Percentiles rank a stretch among this genome's conserved stretches.
Evolutionary conservation across 495 filamentous ascomycete genomes (phyloP).

Genomic region (Annulohypoxylon moriforme): DNA sequence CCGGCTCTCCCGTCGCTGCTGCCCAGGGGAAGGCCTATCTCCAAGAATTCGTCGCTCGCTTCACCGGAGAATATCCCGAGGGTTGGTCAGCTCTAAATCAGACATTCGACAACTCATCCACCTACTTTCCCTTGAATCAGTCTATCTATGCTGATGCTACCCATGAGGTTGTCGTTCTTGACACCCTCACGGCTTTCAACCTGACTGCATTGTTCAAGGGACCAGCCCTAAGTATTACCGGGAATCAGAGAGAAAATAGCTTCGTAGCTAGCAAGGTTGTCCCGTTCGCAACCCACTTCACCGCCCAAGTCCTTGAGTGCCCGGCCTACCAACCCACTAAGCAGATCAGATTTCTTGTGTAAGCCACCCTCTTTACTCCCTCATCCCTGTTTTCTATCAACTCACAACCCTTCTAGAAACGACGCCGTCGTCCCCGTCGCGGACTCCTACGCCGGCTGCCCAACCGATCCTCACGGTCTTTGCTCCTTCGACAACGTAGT

Average conservation of each 20-base stretch:
- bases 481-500: conserved; percentile 49
- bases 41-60: conserved; percentile 68
- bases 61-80: conserved; percentile 62
- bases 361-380: conserved; percentile 5
- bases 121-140: conserved; percentile 57
- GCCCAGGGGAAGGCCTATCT: conserved; percentile 62
- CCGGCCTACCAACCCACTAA: conserved; percentile 42
- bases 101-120: conserved; percentile 54
- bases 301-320: conserved; percentile 47
- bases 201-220: conserved; percentile 51
- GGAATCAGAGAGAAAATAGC: conserved; percentile 44
- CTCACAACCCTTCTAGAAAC: conserved; percentile 34
- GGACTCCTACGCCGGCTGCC: conserved; percentile 42
- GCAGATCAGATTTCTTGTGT: conserved; percentile 49
- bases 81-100: conserved; percentile 66
- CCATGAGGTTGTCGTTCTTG: conserved; percentile 62
- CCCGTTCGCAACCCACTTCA: conserved; percentile 47
- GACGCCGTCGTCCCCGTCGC: conserved; percentile 48
- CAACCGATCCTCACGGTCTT: conserved; percentile 42
- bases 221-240: conserved; percentile 42
- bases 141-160: conserved; percentile 62
- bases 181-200: conserved; percentile 58
- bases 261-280: conserved; percentile 51
- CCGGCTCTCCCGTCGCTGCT: conserved; percentile 52
- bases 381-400: neutral